These are phyloP conservation scores for Boletus pseudopeckii DNA, from an alignment of 768 basidiomycete genomes.

Conservation along the genomic window DNA sequence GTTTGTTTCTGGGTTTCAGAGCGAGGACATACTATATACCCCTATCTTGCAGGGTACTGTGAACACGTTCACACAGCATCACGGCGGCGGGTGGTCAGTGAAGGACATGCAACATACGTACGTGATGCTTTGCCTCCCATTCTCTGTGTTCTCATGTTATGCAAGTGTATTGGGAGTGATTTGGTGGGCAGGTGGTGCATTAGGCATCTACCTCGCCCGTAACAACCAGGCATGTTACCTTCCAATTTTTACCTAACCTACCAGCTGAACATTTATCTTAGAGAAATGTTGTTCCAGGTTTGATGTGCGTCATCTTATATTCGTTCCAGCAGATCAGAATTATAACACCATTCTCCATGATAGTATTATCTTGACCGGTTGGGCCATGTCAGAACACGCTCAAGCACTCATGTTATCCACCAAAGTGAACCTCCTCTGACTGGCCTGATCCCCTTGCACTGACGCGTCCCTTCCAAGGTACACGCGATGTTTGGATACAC, in stretches of 20 bases:
- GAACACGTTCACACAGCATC: conserved; percentile 93
- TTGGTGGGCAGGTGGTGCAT: conserved; percentile 88
- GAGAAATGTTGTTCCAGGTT: conserved; percentile 75
- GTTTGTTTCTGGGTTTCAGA: conserved; percentile 32
- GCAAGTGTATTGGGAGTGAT: conserved; percentile 50
- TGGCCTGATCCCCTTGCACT: neutral
- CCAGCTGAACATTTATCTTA: conserved; percentile 23
- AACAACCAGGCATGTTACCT: conserved; percentile 60
- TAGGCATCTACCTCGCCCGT: conserved; percentile 80
- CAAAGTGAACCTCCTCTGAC: conserved; percentile 42
- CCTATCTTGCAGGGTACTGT: conserved; percentile 40
- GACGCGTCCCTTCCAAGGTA: conserved; percentile 43
- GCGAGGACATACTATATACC: neutral
- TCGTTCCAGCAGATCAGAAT: neutral
- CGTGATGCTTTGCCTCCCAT: conserved; percentile 27
- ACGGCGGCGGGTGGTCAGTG: conserved; percentile 74
- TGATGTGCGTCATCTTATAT: conserved; percentile 56
- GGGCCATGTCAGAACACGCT: conserved; percentile 89
- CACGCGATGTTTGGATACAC: conserved; percentile 84
- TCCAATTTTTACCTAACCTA: neutral
- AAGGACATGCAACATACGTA: conserved; percentile 96
- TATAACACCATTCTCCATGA: neutral
- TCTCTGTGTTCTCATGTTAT: conserved; percentile 1
- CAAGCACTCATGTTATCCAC: conserved; percentile 85
- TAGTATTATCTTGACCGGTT: conserved; percentile 87